Base-by-base conservation (phyloP, 495 filamentous ascomycete species). In the Hypoxylon crocopeplum region DNA sequence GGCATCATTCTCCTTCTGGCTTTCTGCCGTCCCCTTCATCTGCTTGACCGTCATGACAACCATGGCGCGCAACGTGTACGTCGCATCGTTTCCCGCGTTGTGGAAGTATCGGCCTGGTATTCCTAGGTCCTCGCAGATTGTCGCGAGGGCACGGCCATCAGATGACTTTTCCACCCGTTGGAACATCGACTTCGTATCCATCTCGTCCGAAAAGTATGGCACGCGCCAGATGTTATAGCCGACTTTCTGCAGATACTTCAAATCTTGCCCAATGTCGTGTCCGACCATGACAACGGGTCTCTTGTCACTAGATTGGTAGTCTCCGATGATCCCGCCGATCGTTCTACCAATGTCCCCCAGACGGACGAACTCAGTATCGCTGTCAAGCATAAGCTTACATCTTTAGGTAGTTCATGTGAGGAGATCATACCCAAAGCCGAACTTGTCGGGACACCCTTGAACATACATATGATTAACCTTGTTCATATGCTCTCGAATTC, bases 41-140 rank as follows among this genome's bases (percentile, higher is more conserved):
- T 69, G 56, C 64, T 72, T 77, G 55, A 91, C 67, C 37, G 83
- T 78, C 59, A 97, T 81, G 10, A 74, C 81, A 8, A 98, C 68
- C 78, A 96, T 80, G 21, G 84, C 88, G 56, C 86, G 84, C 54
- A 97, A 66, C 0, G 93, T 93, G 70, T 90, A 96, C 5, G 83
- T 84, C 3, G 94, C 94, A 67, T 98, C 94, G 68, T 98, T 98
- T n/a, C 94, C 84, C 2, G 88, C 94, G 63, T 98, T 97, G 72
- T 98, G 94, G 36, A 93, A 75, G 60, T 92, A 74, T 74, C 79
- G 80, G 5, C 73, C 81, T 1, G 69, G 64, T 10, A 95, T 79
- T 8, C 77, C 84, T 25, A 96, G 68, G n/a, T 84, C 79, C 38
- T 66, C 52, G 22, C 96, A 79, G n/a, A 95, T 72, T 10, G 25